Base-by-base conservation (phyloP, 441 rosid species). In the Manihot esculenta region DNA sequence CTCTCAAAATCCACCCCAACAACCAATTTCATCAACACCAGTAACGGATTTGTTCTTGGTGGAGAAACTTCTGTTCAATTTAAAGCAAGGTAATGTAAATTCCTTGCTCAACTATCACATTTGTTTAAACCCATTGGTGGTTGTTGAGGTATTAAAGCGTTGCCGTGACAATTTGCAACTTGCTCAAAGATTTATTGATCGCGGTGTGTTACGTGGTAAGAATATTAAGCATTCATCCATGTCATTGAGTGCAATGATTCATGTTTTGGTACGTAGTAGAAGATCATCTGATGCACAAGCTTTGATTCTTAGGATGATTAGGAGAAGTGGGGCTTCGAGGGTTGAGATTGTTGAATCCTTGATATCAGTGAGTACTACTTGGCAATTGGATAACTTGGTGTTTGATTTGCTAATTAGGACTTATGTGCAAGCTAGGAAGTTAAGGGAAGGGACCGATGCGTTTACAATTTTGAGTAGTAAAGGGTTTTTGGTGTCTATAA, bases 381-480 rank as follows among this genome's bases (percentile, higher is more conserved):
- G 83, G 0, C 78, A 75, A 50, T 82, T 85, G 3, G 71, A 77
- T 54, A 74, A 60, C 66, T 79, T 82, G 35, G 88, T 87, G 66
- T 88, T 85, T 78, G 93, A 90, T 83, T 84, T 94, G 90, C 77
- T 88, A 69, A 74, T 88, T 70, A 87, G 88, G 81, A 88, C 87
- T 57, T 91, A 84, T 66, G 95, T 86, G 27, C 93, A 90, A 59
- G 95, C 96, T 76, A 86, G 88, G 72, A 89, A 87, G 47, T 69
- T 88, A 38, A 88, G 88, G 80, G 98, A 91, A 83, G 97, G 87
- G 20, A 72, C 79, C 0, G 92, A 88, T 72, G 91, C 73, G 10
- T 94, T 88, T 77, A 72, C 72, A 57, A 50, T 85, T 70, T 72
- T 87, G 67, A 71, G 84, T 71, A 68, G 82, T 66, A 88, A 68